Evolutionary conservation across 1,284 basidiomycete species (phyloP).

Genomic region (Ustilago xerochloae): DNA sequence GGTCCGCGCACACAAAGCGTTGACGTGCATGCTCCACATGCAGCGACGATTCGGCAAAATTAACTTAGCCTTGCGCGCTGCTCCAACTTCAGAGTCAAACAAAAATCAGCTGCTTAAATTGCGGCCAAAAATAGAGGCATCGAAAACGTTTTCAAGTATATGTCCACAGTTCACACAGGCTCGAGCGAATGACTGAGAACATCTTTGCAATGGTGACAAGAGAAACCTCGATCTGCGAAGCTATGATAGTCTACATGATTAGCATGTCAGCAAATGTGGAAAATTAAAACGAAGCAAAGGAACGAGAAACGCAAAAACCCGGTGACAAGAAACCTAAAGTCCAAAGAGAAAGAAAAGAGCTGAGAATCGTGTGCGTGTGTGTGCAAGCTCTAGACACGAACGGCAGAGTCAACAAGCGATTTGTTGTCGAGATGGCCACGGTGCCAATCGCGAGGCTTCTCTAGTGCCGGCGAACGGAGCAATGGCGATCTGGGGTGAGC

Average conservation of each 20-base stretch:
- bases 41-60: no score
- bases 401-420: conserved; percentile 30
- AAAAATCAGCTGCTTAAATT: neutral
- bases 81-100: no score
- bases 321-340: neutral
- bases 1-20: no score
- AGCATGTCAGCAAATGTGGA: conserved; percentile 4
- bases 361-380: neutral
- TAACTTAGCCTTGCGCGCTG: no score
- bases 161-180: no score
- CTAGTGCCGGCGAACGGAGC: conserved; percentile 9
- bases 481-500: conserved; percentile 11
- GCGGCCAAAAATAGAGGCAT: neutral
- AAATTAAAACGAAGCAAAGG: neutral
- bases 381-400: conserved; percentile 9
- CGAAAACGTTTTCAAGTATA: no score
- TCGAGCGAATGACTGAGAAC: no score
- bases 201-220: conserved; percentile 4
- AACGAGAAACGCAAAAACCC: no score
- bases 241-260: conserved; percentile 14
- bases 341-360: neutral
- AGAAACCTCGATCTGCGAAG: neutral
- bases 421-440: conserved; percentile 37
- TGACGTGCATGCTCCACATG: no score
- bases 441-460: conserved; percentile 40